A percentile compares a stretch with the other conserved stretches of the same genome.
Evolutionary conservation across 768 basidiomycete genomes (phyloP).

Genomic region (Rhizopogon rudus): DNA sequence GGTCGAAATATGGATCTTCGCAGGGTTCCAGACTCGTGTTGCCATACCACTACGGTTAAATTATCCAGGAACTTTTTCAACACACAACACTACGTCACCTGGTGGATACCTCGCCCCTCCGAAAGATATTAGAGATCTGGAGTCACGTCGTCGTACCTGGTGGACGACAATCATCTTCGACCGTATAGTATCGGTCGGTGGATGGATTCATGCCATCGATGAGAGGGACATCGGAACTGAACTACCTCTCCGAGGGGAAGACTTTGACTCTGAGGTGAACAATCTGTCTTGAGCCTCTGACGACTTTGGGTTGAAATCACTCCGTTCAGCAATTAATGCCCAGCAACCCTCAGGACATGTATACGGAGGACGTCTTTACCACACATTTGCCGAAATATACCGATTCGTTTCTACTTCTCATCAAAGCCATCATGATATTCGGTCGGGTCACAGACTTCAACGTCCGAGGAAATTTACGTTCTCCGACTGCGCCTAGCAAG

Average conservation of each 20-base stretch:
- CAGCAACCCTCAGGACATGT: constrained; percentile 73
- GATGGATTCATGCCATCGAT: constrained; percentile 83
- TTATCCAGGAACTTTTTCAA: constrained; percentile 79
- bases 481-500: constrained; percentile 61
- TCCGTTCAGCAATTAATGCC: constrained; percentile 47
- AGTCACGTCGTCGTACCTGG: constrained; percentile 79
- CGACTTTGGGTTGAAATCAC: constrained; percentile 5
- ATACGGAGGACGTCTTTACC: constrained; percentile 58
- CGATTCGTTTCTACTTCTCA: constrained; percentile 74
- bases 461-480: constrained; percentile 67
- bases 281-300: not conserved
- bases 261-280: constrained; percentile 72
- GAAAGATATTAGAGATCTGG: constrained; percentile 68
- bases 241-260: constrained; percentile 66
- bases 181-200: constrained; percentile 74
- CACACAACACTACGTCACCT: constrained; percentile 61
- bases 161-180: constrained; percentile 91
- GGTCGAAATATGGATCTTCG: constrained; percentile 92
- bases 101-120: constrained; percentile 80
- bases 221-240: constrained; percentile 84
- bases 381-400: constrained; percentile 73
- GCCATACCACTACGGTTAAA: constrained; percentile 80
- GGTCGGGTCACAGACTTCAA: constrained; percentile 84
- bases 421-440: constrained; percentile 83
- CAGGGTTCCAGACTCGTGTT: constrained; percentile 78